Conservation (phyloP, 1,139 yeast species). For the Protomyces lactucae-debilis region DNA sequence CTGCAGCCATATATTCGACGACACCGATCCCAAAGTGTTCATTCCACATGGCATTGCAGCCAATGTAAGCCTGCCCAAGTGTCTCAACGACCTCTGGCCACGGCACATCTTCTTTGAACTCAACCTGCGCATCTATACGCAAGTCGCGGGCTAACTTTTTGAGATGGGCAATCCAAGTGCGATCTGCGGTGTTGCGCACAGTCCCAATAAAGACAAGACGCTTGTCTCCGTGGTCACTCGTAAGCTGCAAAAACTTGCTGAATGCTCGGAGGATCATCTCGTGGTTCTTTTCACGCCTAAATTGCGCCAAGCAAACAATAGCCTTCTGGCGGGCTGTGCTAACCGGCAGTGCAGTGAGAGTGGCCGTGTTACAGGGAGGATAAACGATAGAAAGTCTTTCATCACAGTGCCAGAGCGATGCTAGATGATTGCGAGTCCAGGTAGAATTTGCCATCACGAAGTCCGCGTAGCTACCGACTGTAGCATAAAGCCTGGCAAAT, state of each 20-base stretch:
- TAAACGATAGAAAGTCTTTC: conserved; percentile 49
- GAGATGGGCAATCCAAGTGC: conserved; percentile 52
- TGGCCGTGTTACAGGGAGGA: conserved; percentile 81
- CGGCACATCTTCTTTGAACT: conserved; percentile 71
- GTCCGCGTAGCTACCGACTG: conserved; percentile 62
- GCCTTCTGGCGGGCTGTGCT: conserved; percentile 47
- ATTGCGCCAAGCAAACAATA: conserved; percentile 81
- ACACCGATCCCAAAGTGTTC: conserved; percentile 98
- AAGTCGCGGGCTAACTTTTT: conserved; percentile 47
- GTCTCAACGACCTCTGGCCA: conserved; percentile 57
- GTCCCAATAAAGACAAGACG: conserved; percentile 76
- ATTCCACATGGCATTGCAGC: conserved; percentile 98
- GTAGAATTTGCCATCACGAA: conserved; percentile 75
- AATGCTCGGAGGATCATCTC: conserved; percentile 61
- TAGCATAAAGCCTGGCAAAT: conserved; percentile 50
- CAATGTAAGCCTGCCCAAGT: conserved; percentile 61
- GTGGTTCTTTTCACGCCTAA: conserved; percentile 93
- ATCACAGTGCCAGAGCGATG: conserved; percentile 36
- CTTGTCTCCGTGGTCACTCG: neutral
- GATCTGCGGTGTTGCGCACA: conserved; percentile 67
- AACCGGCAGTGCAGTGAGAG: conserved; percentile 39
- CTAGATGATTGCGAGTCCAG: conserved; percentile 81
- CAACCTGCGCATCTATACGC: conserved; percentile 51
- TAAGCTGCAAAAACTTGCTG: conserved; percentile 45
- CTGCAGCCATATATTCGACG: conserved; percentile 86